Evolutionary conservation across 1,284 basidiomycete genomes (phyloP), one percentile per base, ranked within the genome.

Genomic region (Xerocomus cyaneibrunnescens): DNA sequence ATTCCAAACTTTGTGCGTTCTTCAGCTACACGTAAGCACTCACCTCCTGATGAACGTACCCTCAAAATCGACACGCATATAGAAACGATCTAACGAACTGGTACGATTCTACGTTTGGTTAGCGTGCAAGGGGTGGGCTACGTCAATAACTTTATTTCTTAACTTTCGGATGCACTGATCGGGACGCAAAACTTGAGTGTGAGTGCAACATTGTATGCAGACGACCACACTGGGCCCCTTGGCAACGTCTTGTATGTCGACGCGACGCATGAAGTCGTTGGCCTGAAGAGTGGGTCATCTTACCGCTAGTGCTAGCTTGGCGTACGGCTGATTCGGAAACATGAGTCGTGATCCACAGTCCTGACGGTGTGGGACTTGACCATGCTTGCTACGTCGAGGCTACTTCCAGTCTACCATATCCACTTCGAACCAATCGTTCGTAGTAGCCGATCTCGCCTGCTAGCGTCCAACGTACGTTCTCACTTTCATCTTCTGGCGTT

Each of bases 101-200:
- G 80, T 89, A 92, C 62, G 80, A 84, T 62, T 88, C 88, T 14
- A 88, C 85, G 0, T 88, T 87, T 60, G 92, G 90, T 7, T 87
- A 85, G 1, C 90, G 86, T 87, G 4, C 87, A 90, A 63, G 94
- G 94, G 28, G 77, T 91, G 31, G 94, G 93, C 22, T 97, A 87
- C 68, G 68, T 95, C 13, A 84, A 92, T 65, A 91, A 94, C 65
- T 76, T 92, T 23, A 72, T 94, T 28, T 80, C 91, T 1, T 83
- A 91, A 30, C 80, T 94, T 25, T 89, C 87, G 3, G 80, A 90
- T 51, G 87, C 81, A 1, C 86, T 81, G 0, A 87, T 93, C 54
- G 73, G 72, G n/a, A 73, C 67, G 0, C 84, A 88, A 69, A 85
- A 91, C 65, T 84, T 87, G 21, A 84, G 84, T 0, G 91, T 88